A percentile compares a stretch with the other conserved stretches of the same genome.
These are phyloP conservation scores for Candida ficus DNA, from an alignment of 805 yeast species.

Conservation along the genomic window DNA sequence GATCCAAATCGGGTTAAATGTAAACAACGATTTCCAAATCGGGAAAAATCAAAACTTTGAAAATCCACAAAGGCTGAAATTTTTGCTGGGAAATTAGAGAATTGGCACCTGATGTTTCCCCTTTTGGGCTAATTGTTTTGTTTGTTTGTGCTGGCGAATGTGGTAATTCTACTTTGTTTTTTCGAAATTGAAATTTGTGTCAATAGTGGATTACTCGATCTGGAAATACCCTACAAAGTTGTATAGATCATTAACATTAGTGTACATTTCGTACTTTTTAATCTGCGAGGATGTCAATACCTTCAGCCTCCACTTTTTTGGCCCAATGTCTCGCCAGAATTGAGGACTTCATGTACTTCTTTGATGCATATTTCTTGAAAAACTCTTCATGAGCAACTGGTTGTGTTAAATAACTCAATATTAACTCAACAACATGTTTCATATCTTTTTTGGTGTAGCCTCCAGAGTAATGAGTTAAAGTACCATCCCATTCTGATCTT, in stretches of 20 bases:
- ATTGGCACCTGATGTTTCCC: no score
- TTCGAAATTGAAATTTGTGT: no score
- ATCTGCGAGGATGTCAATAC: conserved; percentile 11
- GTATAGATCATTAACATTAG: conserved; percentile 1
- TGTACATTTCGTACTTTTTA: not conserved
- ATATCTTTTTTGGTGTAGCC: conserved; percentile 76
- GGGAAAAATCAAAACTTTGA: conserved; percentile 12
- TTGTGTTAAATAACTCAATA: conserved; percentile 68
- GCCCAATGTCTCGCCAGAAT: conserved; percentile 82
- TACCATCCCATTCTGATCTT: conserved; percentile 72
- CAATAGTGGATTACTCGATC: no score
- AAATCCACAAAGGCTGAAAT: no score
- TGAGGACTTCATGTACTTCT: conserved; percentile 81
- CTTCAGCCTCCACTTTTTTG: conserved; percentile 38
- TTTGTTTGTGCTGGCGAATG: no score
- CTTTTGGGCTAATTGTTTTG: no score
- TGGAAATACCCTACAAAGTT: no score
- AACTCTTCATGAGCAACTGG: conserved; percentile 89
- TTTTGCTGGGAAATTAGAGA: no score
- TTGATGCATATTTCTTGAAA: conserved; percentile 85
- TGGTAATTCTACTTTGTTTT: no score
- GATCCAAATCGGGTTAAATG: conserved; percentile 15
- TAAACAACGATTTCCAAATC: conserved; percentile 14
- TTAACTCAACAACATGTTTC: conserved; percentile 63
- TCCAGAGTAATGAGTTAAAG: conserved; percentile 85